A percentile compares a stretch with the other conserved stretches of the same genome.
Evolutionary conservation across 257 asterid species (phyloP).

Genomic region (Henckelia pumila): DNA sequence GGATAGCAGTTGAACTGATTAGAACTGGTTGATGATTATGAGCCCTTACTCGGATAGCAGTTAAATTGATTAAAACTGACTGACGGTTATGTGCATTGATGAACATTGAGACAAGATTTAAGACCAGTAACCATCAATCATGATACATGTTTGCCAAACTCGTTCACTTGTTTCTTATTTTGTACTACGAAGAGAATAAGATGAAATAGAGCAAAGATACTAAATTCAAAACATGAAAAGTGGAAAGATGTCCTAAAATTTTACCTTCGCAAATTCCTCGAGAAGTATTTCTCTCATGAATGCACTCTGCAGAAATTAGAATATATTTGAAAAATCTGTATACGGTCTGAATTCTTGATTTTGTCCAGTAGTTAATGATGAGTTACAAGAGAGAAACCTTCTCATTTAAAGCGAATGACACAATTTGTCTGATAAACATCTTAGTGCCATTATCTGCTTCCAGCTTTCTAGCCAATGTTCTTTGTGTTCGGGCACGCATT

Average conservation of each 20-base stretch:
- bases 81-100: not conserved
- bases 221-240: conserved; percentile 4
- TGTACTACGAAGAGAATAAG: conserved; percentile 13
- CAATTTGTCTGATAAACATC: conserved; percentile 57
- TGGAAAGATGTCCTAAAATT: conserved; percentile 12
- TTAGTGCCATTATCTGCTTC: conserved; percentile 48
- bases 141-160: conserved; percentile 3
- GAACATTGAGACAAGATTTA: conserved; percentile 3
- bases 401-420: conserved; percentile 66
- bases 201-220: conserved; percentile 7
- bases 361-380: conserved; percentile 7
- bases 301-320: conserved; percentile 60
- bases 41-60: not conserved
- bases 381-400: conserved; percentile 48
- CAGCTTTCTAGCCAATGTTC: conserved; percentile 43
- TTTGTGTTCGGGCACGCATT: conserved; percentile 75
- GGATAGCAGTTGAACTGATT: not conserved
- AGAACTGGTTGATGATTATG: not conserved
- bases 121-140: conserved; percentile 5
- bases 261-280: conserved; percentile 84
- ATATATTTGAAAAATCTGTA: conserved; percentile 7
- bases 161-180: conserved; percentile 13
- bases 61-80: not conserved
- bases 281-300: conserved; percentile 79
- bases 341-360: conserved; percentile 11